Base-by-base conservation (phyloP, 2,329 filamentous ascomycete species). In the Diplodia corticola region DNA sequence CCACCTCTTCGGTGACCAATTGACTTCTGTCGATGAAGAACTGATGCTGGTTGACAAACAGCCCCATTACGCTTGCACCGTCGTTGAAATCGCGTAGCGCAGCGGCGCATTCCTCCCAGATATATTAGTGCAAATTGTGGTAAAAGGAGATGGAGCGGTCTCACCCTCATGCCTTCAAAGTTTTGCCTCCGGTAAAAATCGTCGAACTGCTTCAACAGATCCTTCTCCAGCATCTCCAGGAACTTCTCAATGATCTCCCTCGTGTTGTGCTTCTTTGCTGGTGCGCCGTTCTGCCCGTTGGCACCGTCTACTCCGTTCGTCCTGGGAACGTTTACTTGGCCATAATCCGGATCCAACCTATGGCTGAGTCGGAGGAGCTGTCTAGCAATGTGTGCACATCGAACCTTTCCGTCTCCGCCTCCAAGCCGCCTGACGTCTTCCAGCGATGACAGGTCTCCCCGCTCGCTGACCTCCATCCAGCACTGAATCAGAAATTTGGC, bases 21-120 rank as follows among this genome's bases (percentile, higher is more conserved):
- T 98, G 94, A 71, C 93, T 95, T 28, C 93, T 86, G 75, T 98
- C 95, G 74, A 99, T 97, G 80, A 99, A 99, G 84, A 99, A 99
- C 74, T 97, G 93, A 79, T 99, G 96, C 77, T 99, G 95, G 75
- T 99, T 99, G 74, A 99, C 94, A 77, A 98, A 99, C 12, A 94
- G 85, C 15, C 92, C 94, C 78, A 97, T 96, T 67, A 98, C 95
- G 76, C 93, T 98, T 66, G 92, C 89, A 61, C 95, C 95, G 63
- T 95, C 93, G 77, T 94, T 97, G 83, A 99, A 99, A 79, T 98
- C 95, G 75, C 95, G 86, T 69, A 99, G 83, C 49, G 97, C 95
- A 73, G 91, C 91, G 64, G 96, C 92, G 76, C 95, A 99, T 76
- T 98, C 95, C 67, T 68, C 50, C 35, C 6, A 20, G 5, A 33